Percentiles rank a stretch among this genome's conserved stretches.
Evolutionary conservation across 352 stramenopile genomes (phyloP).

Genomic region (Phytopythium vexans): DNA sequence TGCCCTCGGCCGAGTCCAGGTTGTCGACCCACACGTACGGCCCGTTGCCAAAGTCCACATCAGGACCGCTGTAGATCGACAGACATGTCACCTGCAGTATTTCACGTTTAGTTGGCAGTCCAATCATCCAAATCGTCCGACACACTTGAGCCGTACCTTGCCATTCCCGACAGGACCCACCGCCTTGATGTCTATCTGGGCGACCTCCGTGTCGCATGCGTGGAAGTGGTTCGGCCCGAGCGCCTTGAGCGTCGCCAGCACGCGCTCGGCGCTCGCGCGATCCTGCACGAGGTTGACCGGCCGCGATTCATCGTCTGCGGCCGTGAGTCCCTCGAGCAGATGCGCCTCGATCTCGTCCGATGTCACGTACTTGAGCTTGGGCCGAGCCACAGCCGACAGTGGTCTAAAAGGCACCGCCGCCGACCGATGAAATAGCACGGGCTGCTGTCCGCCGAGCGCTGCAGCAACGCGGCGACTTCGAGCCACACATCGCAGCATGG

Average conservation of each 20-base stretch:
- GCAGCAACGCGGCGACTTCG: too few species aligned
- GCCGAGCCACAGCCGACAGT: background rate
- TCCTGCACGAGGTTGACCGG: conserved; percentile 83
- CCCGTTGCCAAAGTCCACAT: conserved; percentile 96
- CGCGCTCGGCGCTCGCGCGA: conserved; percentile 50
- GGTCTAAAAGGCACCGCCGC: background rate
- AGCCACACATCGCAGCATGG: too few species aligned
- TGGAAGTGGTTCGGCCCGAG: conserved; percentile 82
- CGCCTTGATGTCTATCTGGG: conserved; percentile 94
- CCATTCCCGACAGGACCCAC: conserved; percentile 96
- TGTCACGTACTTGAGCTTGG: conserved; percentile 54
- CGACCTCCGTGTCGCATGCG: conserved; percentile 98
- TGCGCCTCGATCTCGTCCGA: conserved; percentile 60
- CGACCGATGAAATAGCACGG: background rate
- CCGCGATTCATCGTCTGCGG: conserved; percentile 55
- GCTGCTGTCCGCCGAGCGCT: too few species aligned
- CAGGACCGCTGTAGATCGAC: conserved; percentile 94
- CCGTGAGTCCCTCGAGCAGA: conserved; percentile 56
- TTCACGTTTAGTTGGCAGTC: background rate
- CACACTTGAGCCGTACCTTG: conserved; percentile 24
- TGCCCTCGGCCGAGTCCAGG: conserved; percentile 89
- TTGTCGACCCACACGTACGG: conserved; percentile 91
- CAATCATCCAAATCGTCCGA: background rate
- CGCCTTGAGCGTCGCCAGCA: conserved; percentile 56
- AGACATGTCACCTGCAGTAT: conserved; percentile 90